phyloP scores from a whole-genome alignment of 2,329 filamentous ascomycete species.

The Verticillium longisporum region DNA sequence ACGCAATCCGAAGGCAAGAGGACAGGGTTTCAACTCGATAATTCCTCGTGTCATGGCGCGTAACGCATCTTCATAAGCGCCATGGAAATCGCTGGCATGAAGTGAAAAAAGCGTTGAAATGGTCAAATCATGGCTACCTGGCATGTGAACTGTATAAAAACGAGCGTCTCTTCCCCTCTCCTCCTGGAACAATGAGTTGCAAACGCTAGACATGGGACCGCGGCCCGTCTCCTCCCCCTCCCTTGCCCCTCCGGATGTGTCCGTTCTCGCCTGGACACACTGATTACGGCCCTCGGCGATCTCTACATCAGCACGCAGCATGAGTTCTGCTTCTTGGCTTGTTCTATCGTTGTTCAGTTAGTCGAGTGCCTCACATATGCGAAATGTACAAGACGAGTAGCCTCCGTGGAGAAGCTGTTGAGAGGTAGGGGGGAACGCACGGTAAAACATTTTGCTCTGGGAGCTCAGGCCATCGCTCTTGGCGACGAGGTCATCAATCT shows the following conservation, averaged over 20 bases:
- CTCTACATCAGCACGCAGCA: conserved; percentile 65
- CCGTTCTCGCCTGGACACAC: neutral
- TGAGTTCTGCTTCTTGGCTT: conserved; percentile 76
- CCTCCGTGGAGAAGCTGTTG: neutral
- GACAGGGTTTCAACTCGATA: no score
- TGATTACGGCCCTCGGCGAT: neutral
- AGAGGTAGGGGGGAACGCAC: conserved; percentile 33
- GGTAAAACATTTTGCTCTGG: conserved; percentile 98
- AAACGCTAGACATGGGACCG: conserved; percentile 19
- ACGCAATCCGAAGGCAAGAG: no score
- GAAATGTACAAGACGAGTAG: neutral
- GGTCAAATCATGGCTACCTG: neutral
- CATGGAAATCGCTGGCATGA: no score
- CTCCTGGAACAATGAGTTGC: conserved; percentile 1
- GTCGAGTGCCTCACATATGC: neutral
- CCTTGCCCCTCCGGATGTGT: neutral
- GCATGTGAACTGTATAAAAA: neutral
- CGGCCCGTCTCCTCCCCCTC: neutral
- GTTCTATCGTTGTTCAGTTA: conserved; percentile 25
- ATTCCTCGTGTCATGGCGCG: neutral
- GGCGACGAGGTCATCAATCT: conserved; percentile 87
- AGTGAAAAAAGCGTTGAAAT: neutral
- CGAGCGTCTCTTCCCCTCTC: conserved; percentile 6
- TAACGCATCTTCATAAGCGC: neutral
- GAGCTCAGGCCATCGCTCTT: conserved; percentile 88